Evolutionary conservation across 345 rosid species (phyloP), one percentile per base, ranked within the genome.

Genomic region (Citrus trifoliata): DNA sequence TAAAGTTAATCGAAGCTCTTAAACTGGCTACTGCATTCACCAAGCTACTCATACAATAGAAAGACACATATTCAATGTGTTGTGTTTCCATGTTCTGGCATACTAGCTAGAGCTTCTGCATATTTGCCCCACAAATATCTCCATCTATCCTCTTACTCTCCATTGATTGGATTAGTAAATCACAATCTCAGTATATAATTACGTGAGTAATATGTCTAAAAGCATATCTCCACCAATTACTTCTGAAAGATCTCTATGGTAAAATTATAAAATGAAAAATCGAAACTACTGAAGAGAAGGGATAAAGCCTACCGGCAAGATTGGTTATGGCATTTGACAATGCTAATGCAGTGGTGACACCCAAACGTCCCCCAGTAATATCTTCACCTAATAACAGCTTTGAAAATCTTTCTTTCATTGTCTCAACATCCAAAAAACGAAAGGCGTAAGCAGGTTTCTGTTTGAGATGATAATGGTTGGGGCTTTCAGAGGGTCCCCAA

Each of bases 371-470:
- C 7, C 99, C 99, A 0, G 96, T 90, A 74, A 89, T 71, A 85
- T 95, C 98, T 76, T 92, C 98, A 0, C 99, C 99, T 32, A 95
- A 76, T 42, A 95, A 79, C n/a, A 95, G 86, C 86, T 90, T 92
- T 4, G 96, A 88, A 74, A 95, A 95, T 74, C 83, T 90, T 83
- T 95, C 99, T 79, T 90, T 95, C 96, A 93, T 91, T 5, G 87
- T 85, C 82, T 93, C 97, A 67, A 91, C 87, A 83, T 93, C 97
- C 21, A 92, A 83, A 77, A 27, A 80, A 22, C 84, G 80, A 76
- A 84, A 63, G 19, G 81, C 70, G 71, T 76, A 88, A 38, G 84
- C 75, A 70, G 88, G 88, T 83, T 88, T 90, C 83, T 91, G 90
- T 74, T 90, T 91, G 77, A 80, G 87, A 77, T 81, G 83, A 72